Base-by-base conservation (phyloP, 2,329 filamentous ascomycete genomes). In the Neoarthrinium moseri region DNA sequence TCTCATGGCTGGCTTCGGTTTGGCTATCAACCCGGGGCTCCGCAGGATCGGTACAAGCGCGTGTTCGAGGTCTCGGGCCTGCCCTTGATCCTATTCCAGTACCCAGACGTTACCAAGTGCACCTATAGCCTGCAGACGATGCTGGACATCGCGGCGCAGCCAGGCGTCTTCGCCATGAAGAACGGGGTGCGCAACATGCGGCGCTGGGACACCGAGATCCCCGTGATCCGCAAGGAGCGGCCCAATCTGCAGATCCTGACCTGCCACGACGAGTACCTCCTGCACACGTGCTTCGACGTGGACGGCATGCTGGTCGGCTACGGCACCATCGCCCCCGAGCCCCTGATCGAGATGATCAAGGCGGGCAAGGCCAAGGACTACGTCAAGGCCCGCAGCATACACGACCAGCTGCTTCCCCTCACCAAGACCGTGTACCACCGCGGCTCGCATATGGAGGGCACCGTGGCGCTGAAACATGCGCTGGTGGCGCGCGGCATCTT, bases 101-200 rank as follows among this genome's bases (percentile, higher is more conserved):
- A 78, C 41, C 74, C 74, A 12, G 73, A 78, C 59, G 70, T 68
- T 59, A 78, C 74, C 15, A 77, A 78, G 57, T 35, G 73, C 4
- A 76, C 69, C 1, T 78, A 78, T 56, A 73, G 59, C 50, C 63
- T 78, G 18, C 66, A 77, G 50, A 78, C 74, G 0, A 68, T 78
- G 51, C 68, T 79, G 2, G 74, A 78, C 41, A 77, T 78, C 43
- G 65, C 74, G 3, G 75, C 73, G 6, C 72, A 67, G 26, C 75
- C 74, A 2, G 74, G 75, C 22, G 73, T 76, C 5, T 75, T 78
- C 36, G 75, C 75, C 13, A 78, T 78, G 74, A 78, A 78, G 67
- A 78, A 78, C 50, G 75, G 75, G 17, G 75, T 78, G 8, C 70
- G 75, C 43, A 77, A 78, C 58, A 78, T 78, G 75, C 68, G 72